Conservation (phyloP, 129 eudicot genomes). For the Kitagawia praeruptora region DNA sequence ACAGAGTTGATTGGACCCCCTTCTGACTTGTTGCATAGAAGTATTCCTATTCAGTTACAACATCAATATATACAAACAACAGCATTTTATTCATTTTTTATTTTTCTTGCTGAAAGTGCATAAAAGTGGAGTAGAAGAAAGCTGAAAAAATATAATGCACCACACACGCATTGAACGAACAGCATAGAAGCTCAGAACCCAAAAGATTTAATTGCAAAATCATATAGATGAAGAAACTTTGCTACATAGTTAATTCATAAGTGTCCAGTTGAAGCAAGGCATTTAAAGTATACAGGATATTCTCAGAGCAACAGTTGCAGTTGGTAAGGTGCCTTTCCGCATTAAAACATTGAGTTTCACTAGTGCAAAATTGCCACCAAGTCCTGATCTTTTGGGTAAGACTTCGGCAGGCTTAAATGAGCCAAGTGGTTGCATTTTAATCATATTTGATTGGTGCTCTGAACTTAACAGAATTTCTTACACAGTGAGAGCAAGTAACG, state of each 20-base stretch:
- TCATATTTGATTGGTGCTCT: neutral
- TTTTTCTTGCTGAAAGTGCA: neutral
- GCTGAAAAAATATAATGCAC: neutral
- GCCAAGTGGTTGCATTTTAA: neutral
- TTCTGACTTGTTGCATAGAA: neutral
- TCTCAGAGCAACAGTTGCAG: neutral
- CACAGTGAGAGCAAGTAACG: neutral
- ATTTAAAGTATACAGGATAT: neutral
- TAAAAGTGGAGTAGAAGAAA: neutral
- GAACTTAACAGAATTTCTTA: neutral
- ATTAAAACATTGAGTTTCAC: neutral
- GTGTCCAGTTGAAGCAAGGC: neutral
- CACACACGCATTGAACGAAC: neutral
- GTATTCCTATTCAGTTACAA: neutral
- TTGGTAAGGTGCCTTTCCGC: neutral
- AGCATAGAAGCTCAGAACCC: neutral
- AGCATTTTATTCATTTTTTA: neutral
- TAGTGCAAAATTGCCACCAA: neutral
- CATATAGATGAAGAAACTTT: neutral
- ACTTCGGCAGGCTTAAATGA: neutral
- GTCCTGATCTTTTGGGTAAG: neutral
- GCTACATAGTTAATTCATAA: neutral
- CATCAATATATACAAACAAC: neutral
- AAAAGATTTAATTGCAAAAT: neutral
- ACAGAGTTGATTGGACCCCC: neutral